Conservation (phyloP, 352 stramenopile genomes). For the Phytophthora hybrid region DNA sequence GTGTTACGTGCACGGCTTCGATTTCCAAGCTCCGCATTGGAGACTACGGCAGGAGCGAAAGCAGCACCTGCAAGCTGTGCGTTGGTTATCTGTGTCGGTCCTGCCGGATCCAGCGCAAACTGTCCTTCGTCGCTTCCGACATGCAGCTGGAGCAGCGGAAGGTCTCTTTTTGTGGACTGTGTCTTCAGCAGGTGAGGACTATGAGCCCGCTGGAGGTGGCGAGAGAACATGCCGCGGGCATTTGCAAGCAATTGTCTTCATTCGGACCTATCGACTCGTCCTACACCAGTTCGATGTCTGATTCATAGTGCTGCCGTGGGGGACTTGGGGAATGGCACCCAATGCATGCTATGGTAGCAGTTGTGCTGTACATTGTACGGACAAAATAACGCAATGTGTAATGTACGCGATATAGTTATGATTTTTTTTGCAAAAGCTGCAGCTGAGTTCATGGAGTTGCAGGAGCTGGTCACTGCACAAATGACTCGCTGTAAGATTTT, state of each 20-base stretch:
- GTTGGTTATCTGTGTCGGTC: slow-evolving; percentile 43
- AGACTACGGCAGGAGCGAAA: slow-evolving; percentile 33
- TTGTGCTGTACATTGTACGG: background rate
- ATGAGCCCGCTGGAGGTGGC: slow-evolving; percentile 40
- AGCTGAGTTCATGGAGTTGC: no score
- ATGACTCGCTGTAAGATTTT: no score
- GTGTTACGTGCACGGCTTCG: slow-evolving; percentile 36
- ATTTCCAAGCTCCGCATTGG: slow-evolving; percentile 31
- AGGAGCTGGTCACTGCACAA: no score
- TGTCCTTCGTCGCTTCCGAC: slow-evolving; percentile 40
- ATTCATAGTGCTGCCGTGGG: background rate
- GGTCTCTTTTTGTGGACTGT: slow-evolving; percentile 42
- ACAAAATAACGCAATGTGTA: no score
- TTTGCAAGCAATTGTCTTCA: slow-evolving; percentile 4
- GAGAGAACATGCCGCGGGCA: slow-evolving; percentile 22
- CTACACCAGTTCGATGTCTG: slow-evolving; percentile 12
- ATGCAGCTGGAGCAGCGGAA: slow-evolving; percentile 42
- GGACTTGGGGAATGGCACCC: no score
- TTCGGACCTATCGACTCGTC: slow-evolving; percentile 18
- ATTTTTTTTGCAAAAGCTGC: no score
- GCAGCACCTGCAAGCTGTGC: slow-evolving; percentile 48
- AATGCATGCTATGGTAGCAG: background rate
- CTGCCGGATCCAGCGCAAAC: slow-evolving; percentile 48
- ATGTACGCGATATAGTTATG: no score
- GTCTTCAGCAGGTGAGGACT: slow-evolving; percentile 30